Percentiles rank a stretch among this genome's conserved stretches.
phyloP scores from a whole-genome alignment of 2,329 filamentous ascomycete species.

The Pseudopyricularia javanii region DNA sequence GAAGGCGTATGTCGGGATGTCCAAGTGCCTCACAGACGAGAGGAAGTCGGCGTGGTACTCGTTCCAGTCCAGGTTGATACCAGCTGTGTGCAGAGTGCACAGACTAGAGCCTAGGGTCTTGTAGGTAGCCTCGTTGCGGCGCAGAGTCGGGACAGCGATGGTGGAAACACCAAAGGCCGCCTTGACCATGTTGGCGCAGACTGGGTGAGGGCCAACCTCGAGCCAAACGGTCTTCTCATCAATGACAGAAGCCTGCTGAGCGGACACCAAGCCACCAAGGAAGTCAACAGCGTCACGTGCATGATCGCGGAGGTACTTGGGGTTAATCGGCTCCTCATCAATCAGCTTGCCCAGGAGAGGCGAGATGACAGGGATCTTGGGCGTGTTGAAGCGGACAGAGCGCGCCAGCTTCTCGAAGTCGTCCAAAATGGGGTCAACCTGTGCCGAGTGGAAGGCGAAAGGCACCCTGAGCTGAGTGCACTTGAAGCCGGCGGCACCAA shows the following conservation, averaged over 20 bases:
- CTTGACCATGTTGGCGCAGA: slow-evolving; percentile 58
- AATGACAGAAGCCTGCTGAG: slow-evolving; percentile 44
- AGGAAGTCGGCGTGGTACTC: slow-evolving; percentile 49
- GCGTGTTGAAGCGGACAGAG: slow-evolving; percentile 25
- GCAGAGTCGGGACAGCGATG: slow-evolving; percentile 46
- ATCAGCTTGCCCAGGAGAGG: slow-evolving; percentile 52
- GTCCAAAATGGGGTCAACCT: slow-evolving; percentile 41
- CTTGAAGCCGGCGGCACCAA: slow-evolving; percentile 22
- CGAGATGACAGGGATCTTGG: slow-evolving; percentile 52
- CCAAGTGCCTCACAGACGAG: slow-evolving; percentile 32
- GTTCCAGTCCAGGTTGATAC: slow-evolving; percentile 55
- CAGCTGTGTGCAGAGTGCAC: slow-evolving; percentile 45
- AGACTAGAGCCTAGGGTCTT: slow-evolving; percentile 48
- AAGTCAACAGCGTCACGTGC: slow-evolving; percentile 61
- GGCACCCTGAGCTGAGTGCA: slow-evolving; percentile 34
- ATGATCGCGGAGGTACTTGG: slow-evolving; percentile 52
- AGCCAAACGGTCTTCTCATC: slow-evolving; percentile 58
- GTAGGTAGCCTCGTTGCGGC: slow-evolving; percentile 50
- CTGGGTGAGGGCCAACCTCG: slow-evolving; percentile 63
- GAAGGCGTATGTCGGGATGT: slow-evolving; percentile 58
- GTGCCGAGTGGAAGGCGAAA: slow-evolving; percentile 40
- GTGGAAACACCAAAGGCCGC: slow-evolving; percentile 43
- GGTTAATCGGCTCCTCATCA: slow-evolving; percentile 41
- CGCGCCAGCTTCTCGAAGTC: slow-evolving; percentile 39
- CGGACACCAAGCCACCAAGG: slow-evolving; percentile 45